phyloP scores from a whole-genome alignment of 805 yeast genomes.

The Geotrichum ghanense region DNA sequence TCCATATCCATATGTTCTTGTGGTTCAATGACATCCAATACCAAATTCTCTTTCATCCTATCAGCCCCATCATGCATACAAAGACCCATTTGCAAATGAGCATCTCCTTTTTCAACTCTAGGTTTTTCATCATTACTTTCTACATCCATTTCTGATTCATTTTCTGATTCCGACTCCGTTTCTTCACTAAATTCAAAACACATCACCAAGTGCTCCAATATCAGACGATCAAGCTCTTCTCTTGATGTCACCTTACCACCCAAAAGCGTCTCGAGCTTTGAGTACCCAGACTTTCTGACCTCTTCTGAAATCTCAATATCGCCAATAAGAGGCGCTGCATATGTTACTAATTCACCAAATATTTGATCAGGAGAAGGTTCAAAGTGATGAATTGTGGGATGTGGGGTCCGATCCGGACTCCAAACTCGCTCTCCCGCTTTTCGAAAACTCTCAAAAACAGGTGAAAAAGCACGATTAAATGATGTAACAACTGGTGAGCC shows the following conservation, averaged over 20 bases:
- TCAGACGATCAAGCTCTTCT: background rate
- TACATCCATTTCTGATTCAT: no score
- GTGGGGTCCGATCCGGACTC: background rate
- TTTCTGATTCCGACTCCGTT: no score
- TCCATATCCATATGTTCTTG: constrained; percentile 1
- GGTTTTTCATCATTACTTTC: no score
- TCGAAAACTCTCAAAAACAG: background rate
- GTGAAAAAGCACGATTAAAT: background rate
- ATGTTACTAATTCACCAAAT: background rate
- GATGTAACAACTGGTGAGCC: background rate
- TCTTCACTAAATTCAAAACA: background rate
- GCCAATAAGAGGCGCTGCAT: background rate
- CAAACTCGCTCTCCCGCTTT: background rate
- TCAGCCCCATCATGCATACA: no score
- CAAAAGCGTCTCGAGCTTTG: background rate
- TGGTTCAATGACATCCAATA: no score
- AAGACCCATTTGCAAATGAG: no score
- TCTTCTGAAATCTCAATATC: background rate
- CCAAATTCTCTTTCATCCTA: no score
- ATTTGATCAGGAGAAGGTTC: background rate
- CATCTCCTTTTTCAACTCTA: no score
- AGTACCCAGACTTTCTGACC: background rate
- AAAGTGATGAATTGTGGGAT: background rate
- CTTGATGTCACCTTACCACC: background rate
- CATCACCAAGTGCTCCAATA: background rate